Percentiles rank a stretch among this genome's conserved stretches.
Evolutionary conservation across 1,284 basidiomycete genomes (phyloP).

Genomic region (Leccinum fallax): DNA sequence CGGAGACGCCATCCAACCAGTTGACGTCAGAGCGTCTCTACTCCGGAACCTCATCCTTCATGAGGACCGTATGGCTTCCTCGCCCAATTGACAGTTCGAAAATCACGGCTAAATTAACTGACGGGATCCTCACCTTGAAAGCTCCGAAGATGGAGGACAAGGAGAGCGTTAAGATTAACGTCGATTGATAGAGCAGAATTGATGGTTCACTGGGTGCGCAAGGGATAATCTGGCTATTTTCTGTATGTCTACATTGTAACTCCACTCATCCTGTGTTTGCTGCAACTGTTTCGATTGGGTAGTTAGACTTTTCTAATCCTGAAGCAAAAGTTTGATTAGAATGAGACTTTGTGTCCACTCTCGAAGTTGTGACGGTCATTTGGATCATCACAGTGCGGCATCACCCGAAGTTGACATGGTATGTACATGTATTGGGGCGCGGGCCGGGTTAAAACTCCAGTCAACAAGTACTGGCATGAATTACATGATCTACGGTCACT

Average conservation of each 20-base stretch:
- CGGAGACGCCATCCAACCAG: conserved; percentile 44
- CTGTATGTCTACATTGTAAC: conserved; percentile 4
- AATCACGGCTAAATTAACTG: conserved; percentile 64
- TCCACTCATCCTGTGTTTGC: conserved; percentile 9
- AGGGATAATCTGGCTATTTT: background rate
- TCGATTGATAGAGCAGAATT: conserved; percentile 19
- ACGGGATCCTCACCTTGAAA: conserved; percentile 68
- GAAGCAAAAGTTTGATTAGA: background rate
- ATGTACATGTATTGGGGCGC: no score
- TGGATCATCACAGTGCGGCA: no score
- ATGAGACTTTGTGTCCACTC: no score
- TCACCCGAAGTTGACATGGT: no score
- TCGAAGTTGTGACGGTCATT: no score
- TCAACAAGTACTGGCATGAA: no score
- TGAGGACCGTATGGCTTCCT: conserved; percentile 71
- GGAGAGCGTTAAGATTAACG: conserved; percentile 33
- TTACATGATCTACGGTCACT: no score
- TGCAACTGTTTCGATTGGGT: background rate
- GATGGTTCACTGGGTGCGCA: background rate
- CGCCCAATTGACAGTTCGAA: conserved; percentile 57
- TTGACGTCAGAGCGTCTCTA: conserved; percentile 62
- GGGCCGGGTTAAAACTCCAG: no score
- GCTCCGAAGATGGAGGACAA: conserved; percentile 64
- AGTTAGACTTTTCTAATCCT: no score
- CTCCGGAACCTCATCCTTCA: conserved; percentile 56